Conservation (phyloP, 768 basidiomycete genomes). For the Cystobasidium tubakii region DNA sequence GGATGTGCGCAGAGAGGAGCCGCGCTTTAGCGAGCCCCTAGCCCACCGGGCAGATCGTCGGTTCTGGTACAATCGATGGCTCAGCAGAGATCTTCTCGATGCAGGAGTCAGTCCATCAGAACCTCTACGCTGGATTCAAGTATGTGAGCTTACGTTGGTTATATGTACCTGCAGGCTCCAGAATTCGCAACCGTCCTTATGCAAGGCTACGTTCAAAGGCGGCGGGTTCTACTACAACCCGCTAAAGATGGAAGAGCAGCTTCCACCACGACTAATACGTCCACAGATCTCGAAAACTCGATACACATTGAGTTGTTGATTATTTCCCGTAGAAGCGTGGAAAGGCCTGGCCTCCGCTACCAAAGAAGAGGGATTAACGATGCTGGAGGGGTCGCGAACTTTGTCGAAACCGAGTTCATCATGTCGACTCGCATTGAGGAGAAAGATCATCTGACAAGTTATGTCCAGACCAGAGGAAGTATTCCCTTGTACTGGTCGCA, state of each 20-base stretch:
- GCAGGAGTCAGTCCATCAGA: slow-evolving; percentile 63
- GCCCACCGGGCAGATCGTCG: slow-evolving; percentile 84
- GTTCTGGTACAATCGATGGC: slow-evolving; percentile 95
- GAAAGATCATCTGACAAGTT: slow-evolving; percentile 47
- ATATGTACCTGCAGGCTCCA: not conserved
- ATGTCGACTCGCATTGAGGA: slow-evolving; percentile 57
- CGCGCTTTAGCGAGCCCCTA: slow-evolving; percentile 69
- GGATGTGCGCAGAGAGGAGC: slow-evolving; percentile 56
- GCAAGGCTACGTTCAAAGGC: slow-evolving; percentile 15
- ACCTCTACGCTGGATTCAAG: slow-evolving; percentile 30
- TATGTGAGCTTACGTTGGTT: not conserved
- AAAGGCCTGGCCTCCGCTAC: slow-evolving; percentile 87
- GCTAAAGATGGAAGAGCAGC: slow-evolving; percentile 1
- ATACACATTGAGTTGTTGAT: slow-evolving; percentile 68
- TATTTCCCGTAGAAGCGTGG: slow-evolving; percentile 75
- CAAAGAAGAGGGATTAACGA: slow-evolving; percentile 92
- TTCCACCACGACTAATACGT: not conserved
- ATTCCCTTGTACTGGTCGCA: slow-evolving; percentile 49
- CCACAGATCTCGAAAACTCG: slow-evolving; percentile 46
- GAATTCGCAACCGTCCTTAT: slow-evolving; percentile 29
- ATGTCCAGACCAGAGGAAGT: slow-evolving; percentile 71
- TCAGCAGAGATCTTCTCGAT: slow-evolving; percentile 76
- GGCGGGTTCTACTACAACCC: not conserved
- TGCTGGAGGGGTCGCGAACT: slow-evolving; percentile 43
- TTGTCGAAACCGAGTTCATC: slow-evolving; percentile 65